Conservation (phyloP, 108 stramenopile species). For the Schizochytrium sp. region DNA sequence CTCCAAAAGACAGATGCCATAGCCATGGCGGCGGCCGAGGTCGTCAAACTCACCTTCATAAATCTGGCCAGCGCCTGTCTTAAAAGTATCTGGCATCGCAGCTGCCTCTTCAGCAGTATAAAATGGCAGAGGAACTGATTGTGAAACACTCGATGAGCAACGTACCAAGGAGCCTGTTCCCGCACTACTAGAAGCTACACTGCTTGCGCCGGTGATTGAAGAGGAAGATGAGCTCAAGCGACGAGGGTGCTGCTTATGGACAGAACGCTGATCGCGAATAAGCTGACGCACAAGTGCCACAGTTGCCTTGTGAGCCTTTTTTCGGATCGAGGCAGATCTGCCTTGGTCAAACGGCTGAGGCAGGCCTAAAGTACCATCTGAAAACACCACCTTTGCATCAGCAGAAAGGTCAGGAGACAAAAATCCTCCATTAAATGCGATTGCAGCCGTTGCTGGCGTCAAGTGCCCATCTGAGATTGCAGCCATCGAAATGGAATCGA, state of each 20-base stretch:
- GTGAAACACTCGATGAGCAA: not conserved
- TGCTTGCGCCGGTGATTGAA: no score
- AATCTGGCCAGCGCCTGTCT: not conserved
- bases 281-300: slow-evolving; percentile 38
- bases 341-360: not conserved
- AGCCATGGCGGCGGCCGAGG: slow-evolving; percentile 52
- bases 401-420: not conserved
- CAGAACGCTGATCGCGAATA: not conserved
- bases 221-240: not conserved
- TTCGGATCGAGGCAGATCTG: not conserved
- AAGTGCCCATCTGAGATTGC: not conserved
- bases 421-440: not conserved
- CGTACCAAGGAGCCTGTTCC: not conserved
- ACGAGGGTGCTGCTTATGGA: not conserved
- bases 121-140: not conserved
- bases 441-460: not conserved
- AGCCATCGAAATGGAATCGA: not conserved
- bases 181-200: not conserved
- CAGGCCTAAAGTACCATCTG: not conserved
- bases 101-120: not conserved
- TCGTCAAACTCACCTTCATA: slow-evolving; percentile 21
- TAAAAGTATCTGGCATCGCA: not conserved
- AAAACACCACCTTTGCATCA: not conserved
- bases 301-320: not conserved
- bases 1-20: slow-evolving; percentile 27